Evolutionary conservation across 1,284 basidiomycete genomes (phyloP).

Genomic region (Inonotus hispidus): DNA sequence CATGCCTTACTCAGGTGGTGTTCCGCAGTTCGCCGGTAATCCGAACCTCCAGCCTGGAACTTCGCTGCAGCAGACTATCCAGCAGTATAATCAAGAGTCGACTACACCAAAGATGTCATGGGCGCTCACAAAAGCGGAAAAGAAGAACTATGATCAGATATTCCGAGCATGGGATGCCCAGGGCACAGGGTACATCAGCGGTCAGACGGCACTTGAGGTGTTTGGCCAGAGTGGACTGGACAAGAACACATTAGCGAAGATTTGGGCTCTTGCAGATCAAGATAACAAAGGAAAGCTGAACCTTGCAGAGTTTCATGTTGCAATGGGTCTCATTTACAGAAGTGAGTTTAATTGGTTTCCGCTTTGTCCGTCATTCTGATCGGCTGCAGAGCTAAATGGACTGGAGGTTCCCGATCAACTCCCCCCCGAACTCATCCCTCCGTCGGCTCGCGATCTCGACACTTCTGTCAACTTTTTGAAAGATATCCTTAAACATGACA

Average conservation of each 20-base stretch:
- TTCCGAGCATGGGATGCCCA: constrained; percentile 94
- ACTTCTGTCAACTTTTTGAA: constrained; percentile 90
- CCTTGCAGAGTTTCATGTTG: constrained; percentile 95
- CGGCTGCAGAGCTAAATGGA: constrained; percentile 74
- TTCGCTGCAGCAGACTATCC: constrained; percentile 70
- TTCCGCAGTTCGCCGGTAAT: constrained; percentile 60
- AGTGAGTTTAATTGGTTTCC: constrained; percentile 46
- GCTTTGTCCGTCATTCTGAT: constrained; percentile 2
- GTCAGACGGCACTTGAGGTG: constrained; percentile 84
- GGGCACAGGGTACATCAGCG: constrained; percentile 83
- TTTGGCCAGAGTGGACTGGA: constrained; percentile 92
- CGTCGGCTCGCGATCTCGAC: constrained; percentile 88
- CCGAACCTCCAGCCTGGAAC: constrained; percentile 51
- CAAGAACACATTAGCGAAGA: constrained; percentile 87
- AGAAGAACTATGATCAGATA: constrained; percentile 95
- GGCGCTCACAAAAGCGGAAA: constrained; percentile 86
- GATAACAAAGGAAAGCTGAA: constrained; percentile 94
- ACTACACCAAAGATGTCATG: constrained; percentile 80
- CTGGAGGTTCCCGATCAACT: constrained; percentile 86
- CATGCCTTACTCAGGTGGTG: constrained; percentile 56
- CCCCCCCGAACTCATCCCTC: constrained; percentile 87
- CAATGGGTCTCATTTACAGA: constrained; percentile 97
- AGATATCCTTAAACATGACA: constrained; percentile 86
- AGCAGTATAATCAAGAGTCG: constrained; percentile 72
- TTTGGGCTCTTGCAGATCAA: constrained; percentile 90